phyloP scores from a whole-genome alignment of 352 stramenopile genomes.

The Achlya hypogyna region DNA sequence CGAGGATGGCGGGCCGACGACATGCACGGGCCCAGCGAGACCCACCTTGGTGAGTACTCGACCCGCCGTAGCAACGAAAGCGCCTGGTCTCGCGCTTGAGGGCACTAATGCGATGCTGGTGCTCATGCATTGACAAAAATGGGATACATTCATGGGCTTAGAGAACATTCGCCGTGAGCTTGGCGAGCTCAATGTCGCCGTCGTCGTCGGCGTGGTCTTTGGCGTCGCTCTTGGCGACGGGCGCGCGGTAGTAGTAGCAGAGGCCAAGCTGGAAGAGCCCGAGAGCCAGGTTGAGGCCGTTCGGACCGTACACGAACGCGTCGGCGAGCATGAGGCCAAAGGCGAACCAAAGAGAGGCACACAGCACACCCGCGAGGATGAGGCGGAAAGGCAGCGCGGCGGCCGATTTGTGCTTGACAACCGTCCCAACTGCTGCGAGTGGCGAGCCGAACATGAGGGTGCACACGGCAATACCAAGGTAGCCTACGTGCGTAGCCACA shows the following conservation, averaged over 20 bases:
- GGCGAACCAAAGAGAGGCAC: constrained; percentile 40
- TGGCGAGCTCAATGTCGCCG: neutral
- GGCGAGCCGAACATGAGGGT: constrained; percentile 57
- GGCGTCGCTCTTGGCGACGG: neutral
- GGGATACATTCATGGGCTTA: too few species aligned
- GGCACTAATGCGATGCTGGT: neutral
- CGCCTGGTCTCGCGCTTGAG: too few species aligned
- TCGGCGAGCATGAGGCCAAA: constrained; percentile 45
- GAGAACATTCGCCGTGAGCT: neutral
- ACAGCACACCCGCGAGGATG: constrained; percentile 40
- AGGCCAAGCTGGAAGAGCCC: constrained; percentile 45
- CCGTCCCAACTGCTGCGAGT: constrained; percentile 36
- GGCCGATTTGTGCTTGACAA: constrained; percentile 38
- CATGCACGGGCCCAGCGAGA: too few species aligned
- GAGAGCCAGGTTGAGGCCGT: constrained; percentile 47
- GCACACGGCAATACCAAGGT: constrained; percentile 41
- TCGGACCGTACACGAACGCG: constrained; percentile 49
- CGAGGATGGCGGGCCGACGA: too few species aligned
- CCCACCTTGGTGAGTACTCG: too few species aligned
- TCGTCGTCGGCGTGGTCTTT: neutral
- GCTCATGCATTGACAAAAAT: neutral
- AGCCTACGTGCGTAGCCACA: constrained; percentile 40
- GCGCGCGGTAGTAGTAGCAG: constrained; percentile 24
- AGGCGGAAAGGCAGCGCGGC: constrained; percentile 36
- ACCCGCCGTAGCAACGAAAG: too few species aligned